Conservation (phyloP, 257 asterid genomes). For the Gynochthodes officinalis region DNA sequence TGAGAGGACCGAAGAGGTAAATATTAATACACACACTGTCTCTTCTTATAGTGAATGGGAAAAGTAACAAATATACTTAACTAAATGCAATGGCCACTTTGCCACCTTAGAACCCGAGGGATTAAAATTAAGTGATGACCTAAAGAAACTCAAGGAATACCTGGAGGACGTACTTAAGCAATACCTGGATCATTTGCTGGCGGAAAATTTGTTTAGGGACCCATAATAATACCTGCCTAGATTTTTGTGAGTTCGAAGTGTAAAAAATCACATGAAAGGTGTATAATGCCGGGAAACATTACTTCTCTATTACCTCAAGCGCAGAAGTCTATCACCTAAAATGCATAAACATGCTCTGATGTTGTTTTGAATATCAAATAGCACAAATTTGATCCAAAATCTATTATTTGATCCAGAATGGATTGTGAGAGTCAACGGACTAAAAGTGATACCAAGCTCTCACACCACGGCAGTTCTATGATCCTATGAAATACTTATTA, state of each 20-base stretch:
- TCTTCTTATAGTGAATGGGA: neutral
- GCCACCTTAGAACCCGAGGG: no score
- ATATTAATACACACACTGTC: neutral
- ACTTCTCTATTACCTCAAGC: neutral
- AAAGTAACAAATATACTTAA: no score
- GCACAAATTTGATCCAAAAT: neutral
- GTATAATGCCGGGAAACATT: neutral
- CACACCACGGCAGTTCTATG: neutral
- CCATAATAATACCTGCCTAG: neutral
- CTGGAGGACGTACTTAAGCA: neutral
- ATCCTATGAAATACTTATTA: neutral
- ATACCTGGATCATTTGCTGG: neutral
- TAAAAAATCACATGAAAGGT: no score
- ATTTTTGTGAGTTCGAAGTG: neutral
- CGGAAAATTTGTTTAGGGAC: neutral
- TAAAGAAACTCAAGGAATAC: no score
- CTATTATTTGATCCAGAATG: no score
- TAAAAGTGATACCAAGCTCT: neutral
- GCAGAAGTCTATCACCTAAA: neutral
- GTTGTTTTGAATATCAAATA: neutral
- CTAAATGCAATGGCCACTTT: neutral
- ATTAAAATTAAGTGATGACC: no score
- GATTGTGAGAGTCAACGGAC: neutral
- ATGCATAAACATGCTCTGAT: neutral
- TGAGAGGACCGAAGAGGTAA: constrained; percentile 95